Conservation (phyloP, 352 stramenopile species). For the Pythium folliculosum region DNA sequence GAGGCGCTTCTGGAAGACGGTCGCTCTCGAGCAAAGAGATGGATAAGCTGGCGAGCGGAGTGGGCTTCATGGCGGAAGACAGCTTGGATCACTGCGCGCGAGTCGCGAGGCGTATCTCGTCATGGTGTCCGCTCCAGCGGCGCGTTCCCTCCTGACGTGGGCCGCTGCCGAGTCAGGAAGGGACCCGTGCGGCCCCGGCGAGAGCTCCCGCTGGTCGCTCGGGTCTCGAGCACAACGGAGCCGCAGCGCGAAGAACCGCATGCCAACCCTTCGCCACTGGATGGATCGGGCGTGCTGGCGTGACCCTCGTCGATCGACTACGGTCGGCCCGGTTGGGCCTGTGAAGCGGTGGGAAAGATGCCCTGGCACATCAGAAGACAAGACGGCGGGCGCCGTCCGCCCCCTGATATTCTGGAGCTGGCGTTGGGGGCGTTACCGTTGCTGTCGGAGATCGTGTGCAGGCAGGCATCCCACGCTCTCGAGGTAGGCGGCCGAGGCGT, state of each 20-base stretch:
- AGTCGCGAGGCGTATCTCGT: background rate
- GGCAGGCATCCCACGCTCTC: background rate
- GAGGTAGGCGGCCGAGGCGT: too few relatives aligned
- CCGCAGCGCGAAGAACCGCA: background rate
- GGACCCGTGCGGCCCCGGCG: too few relatives aligned
- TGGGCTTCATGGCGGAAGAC: background rate
- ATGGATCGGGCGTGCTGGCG: background rate
- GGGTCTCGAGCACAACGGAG: background rate
- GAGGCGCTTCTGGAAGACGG: background rate
- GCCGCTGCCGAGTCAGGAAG: too few relatives aligned
- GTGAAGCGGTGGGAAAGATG: background rate
- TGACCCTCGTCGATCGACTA: background rate
- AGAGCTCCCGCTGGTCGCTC: too few relatives aligned
- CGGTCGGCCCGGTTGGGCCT: too few relatives aligned
- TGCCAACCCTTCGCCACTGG: background rate
- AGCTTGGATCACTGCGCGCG: background rate
- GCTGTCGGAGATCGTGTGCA: too few relatives aligned
- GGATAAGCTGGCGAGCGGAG: background rate
- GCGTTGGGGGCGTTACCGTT: too few relatives aligned
- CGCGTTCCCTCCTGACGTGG: too few relatives aligned
- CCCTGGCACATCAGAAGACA: background rate
- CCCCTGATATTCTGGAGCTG: background rate
- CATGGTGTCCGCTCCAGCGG: background rate
- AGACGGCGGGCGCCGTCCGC: too few relatives aligned
- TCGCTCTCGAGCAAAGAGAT: slow-evolving; percentile 1